phyloP scores from a whole-genome alignment of 306 rosid genomes.

The Cyclanthera cordifolia region DNA sequence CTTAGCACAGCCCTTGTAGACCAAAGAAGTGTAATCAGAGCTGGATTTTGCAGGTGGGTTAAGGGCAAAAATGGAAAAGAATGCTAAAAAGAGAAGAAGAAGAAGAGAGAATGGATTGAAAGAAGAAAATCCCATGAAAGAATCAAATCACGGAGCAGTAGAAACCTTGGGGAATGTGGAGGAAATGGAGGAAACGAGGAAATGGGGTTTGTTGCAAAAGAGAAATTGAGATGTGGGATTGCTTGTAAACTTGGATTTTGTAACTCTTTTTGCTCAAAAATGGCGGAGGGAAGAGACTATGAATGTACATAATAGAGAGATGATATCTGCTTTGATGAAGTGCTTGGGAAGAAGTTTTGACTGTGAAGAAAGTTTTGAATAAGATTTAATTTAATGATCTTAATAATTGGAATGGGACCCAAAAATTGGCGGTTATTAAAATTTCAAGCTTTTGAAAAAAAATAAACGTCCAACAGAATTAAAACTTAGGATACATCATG shows the following conservation, averaged over 20 bases:
- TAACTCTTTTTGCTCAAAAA: slow-evolving; percentile 9
- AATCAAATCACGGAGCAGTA: slow-evolving; percentile 11
- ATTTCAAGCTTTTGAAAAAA: background rate
- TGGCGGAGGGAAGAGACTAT: slow-evolving; percentile 3
- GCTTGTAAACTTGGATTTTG: background rate
- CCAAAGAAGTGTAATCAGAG: slow-evolving; percentile 53
- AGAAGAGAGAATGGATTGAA: slow-evolving; percentile 22
- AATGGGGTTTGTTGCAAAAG: background rate
- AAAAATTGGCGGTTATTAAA: background rate
- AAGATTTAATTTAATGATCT: background rate
- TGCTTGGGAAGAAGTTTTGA: background rate
- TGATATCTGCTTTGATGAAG: slow-evolving; percentile 7
- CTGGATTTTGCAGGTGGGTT: slow-evolving; percentile 38
- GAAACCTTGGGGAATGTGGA: background rate
- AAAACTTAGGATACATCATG: background rate
- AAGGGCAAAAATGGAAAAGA: slow-evolving; percentile 20
- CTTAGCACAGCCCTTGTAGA: slow-evolving; percentile 89
- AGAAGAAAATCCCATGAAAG: slow-evolving; percentile 23
- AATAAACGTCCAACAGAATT: background rate
- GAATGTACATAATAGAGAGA: background rate
- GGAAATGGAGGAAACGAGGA: background rate
- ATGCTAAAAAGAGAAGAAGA: slow-evolving; percentile 5
- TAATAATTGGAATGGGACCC: background rate
- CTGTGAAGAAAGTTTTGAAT: background rate
- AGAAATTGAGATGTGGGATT: background rate